A percentile compares a stretch with the other conserved stretches of the same genome.
phyloP scores from a whole-genome alignment of 805 yeast genomes.

The Candida easanensis region DNA sequence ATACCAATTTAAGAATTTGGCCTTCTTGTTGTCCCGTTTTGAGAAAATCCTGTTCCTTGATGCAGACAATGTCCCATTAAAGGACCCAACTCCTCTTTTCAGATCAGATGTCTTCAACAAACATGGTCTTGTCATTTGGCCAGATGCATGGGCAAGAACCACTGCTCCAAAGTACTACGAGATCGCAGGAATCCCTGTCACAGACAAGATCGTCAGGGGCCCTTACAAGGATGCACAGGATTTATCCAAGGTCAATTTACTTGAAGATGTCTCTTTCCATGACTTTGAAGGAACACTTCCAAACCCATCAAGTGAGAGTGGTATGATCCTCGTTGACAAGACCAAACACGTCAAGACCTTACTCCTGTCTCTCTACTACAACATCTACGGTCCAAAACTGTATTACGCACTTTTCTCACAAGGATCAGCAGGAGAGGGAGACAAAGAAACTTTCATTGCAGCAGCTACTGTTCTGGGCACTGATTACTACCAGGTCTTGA shows the following conservation, averaged over 20 bases:
- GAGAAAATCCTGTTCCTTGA: slow-evolving; percentile 68
- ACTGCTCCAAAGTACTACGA: slow-evolving; percentile 59
- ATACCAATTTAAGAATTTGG: slow-evolving; percentile 65
- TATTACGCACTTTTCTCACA: slow-evolving; percentile 60
- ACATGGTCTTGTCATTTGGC: slow-evolving; percentile 56
- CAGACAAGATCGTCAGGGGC: slow-evolving; percentile 34
- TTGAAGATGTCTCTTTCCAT: slow-evolving; percentile 41
- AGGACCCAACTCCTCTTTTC: slow-evolving; percentile 52
- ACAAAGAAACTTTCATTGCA: slow-evolving; percentile 64
- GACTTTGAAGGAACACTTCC: slow-evolving; percentile 57
- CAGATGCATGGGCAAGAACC: slow-evolving; percentile 70
- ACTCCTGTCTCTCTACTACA: slow-evolving; percentile 55
- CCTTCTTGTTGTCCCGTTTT: slow-evolving; percentile 65
- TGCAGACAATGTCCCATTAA: slow-evolving; percentile 69
- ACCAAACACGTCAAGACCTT: slow-evolving; percentile 50
- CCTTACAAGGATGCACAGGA: slow-evolving; percentile 27
- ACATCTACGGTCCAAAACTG: slow-evolving; percentile 57
- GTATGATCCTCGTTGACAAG: slow-evolving; percentile 57
- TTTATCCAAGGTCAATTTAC: slow-evolving; percentile 14
- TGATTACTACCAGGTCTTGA: slow-evolving; percentile 45
- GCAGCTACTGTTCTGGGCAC: slow-evolving; percentile 51
- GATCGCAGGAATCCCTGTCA: slow-evolving; percentile 42
- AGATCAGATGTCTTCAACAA: slow-evolving; percentile 39
- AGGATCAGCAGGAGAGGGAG: slow-evolving; percentile 75
- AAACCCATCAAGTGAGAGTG: slow-evolving; percentile 64